Conservation (phyloP, 2,329 filamentous ascomycete genomes). For the Fusarium dimerum region DNA sequence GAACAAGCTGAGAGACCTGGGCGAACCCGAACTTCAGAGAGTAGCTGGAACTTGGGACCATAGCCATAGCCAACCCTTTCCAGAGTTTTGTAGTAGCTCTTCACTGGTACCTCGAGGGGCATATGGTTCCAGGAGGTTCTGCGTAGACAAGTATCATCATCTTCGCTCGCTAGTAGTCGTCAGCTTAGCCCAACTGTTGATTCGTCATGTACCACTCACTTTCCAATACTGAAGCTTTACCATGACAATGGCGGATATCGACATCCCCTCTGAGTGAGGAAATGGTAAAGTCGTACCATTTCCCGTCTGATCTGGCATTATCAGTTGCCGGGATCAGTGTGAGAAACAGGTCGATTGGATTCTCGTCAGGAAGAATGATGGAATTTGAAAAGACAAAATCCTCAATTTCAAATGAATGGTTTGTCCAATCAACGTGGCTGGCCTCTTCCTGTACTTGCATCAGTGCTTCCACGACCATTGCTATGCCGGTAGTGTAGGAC, state of each 20-base stretch:
- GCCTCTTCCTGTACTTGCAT: slow-evolving; percentile 25
- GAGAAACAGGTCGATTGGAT: slow-evolving; percentile 22
- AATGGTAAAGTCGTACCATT: slow-evolving; percentile 26
- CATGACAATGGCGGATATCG: slow-evolving; percentile 25
- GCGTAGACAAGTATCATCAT: neutral
- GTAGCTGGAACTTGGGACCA: slow-evolving; percentile 26
- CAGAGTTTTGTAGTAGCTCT: slow-evolving; percentile 26
- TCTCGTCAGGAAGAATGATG: slow-evolving; percentile 25
- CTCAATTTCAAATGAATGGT: slow-evolving; percentile 20
- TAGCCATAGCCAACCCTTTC: slow-evolving; percentile 26
- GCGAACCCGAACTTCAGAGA: slow-evolving; percentile 22
- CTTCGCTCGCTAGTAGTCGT: slow-evolving; percentile 1
- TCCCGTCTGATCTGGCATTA: slow-evolving; percentile 16
- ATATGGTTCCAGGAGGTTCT: slow-evolving; percentile 26
- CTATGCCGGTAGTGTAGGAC: slow-evolving; percentile 25
- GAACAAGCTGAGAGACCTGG: slow-evolving; percentile 21
- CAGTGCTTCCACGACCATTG: slow-evolving; percentile 26
- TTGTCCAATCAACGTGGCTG: slow-evolving; percentile 21
- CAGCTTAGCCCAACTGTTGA: neutral
- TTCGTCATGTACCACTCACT: slow-evolving; percentile 7
- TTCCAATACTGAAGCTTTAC: slow-evolving; percentile 16
- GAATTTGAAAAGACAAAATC: slow-evolving; percentile 28
- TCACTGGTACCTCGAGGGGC: slow-evolving; percentile 22
- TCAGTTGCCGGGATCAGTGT: slow-evolving; percentile 21
- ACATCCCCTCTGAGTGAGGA: slow-evolving; percentile 26